Conservation (phyloP, 495 filamentous ascomycete species). For the Schizothecium vesticola region DNA sequence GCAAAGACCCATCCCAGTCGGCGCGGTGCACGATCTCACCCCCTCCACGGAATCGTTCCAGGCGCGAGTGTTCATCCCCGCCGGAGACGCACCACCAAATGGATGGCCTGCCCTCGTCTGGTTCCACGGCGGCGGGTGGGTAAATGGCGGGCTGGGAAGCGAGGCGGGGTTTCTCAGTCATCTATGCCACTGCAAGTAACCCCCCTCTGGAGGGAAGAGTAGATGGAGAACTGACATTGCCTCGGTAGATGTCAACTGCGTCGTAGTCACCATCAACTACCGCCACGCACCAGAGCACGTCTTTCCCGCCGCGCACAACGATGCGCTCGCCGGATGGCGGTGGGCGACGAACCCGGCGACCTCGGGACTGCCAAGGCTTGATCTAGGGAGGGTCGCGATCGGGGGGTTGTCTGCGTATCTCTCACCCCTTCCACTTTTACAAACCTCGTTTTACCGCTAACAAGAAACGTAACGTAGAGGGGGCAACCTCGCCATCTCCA, state of each 20-base stretch:
- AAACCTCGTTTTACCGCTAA: not conserved
- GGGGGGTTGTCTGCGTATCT: constrained; percentile 8
- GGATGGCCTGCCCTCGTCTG: constrained; percentile 21
- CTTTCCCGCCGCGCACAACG: constrained; percentile 19
- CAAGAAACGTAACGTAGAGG: not conserved
- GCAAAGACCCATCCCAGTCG: not conserved
- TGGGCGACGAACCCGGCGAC: constrained; percentile 8
- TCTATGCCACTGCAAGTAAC: constrained; percentile 10
- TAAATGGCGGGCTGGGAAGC: constrained; percentile 14
- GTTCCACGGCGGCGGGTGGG: constrained; percentile 28
- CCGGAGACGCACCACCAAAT: not conserved
- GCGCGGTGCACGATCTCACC: not conserved
- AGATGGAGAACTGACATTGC: not conserved
- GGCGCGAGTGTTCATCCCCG: constrained; percentile 9
- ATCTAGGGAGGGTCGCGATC: not conserved
- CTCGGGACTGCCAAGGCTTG: not conserved
- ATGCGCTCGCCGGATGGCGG: constrained; percentile 10
- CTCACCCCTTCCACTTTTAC: not conserved
- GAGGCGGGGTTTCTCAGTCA: constrained; percentile 11
- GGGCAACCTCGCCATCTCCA: not conserved
- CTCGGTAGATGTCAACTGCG: constrained; percentile 8
- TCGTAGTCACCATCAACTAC: constrained; percentile 23
- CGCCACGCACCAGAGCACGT: constrained; percentile 24
- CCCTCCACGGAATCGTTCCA: not conserved
- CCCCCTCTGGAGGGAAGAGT: not conserved